Percentiles rank a stretch among this genome's conserved stretches.
These are phyloP conservation scores for Alternaria brassicicola DNA, from an alignment of 2,329 filamentous ascomycete genomes.

Conservation along the genomic window DNA sequence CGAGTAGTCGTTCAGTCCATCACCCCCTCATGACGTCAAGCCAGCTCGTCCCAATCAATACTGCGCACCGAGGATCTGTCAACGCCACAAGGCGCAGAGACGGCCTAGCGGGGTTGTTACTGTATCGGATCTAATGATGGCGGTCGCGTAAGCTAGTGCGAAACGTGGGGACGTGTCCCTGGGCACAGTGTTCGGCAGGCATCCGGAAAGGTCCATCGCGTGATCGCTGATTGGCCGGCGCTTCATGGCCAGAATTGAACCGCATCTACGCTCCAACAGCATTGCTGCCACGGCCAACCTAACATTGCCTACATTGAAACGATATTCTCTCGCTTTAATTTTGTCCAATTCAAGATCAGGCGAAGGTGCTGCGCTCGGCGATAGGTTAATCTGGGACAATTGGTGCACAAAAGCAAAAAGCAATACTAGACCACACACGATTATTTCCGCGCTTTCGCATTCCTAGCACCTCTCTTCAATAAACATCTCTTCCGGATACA, in stretches of 20 bases:
- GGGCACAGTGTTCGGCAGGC: background rate
- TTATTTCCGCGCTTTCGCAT: too few relatives aligned
- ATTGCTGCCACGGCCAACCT: rapidly evolving
- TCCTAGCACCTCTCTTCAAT: too few relatives aligned
- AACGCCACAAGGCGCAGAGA: background rate
- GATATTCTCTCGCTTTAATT: background rate
- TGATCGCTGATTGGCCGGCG: background rate
- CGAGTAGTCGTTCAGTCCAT: background rate
- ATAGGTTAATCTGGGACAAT: too few relatives aligned
- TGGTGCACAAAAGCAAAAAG: too few relatives aligned
- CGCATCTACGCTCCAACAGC: background rate
- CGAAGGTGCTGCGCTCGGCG: background rate
- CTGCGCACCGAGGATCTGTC: background rate
- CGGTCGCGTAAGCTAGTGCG: background rate
- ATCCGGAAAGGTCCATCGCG: background rate
- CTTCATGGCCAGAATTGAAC: background rate
- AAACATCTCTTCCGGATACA: too few relatives aligned
- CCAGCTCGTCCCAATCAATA: background rate
- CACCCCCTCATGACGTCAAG: background rate
- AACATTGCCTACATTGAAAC: background rate
- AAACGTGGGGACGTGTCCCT: background rate
- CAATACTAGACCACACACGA: too few relatives aligned
- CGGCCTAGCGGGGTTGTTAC: background rate
- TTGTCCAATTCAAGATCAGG: background rate
- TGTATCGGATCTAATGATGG: background rate